These are phyloP conservation scores for Aspergillus olivimuriae DNA, from an alignment of 495 filamentous ascomycete species.

Conservation along the genomic window DNA sequence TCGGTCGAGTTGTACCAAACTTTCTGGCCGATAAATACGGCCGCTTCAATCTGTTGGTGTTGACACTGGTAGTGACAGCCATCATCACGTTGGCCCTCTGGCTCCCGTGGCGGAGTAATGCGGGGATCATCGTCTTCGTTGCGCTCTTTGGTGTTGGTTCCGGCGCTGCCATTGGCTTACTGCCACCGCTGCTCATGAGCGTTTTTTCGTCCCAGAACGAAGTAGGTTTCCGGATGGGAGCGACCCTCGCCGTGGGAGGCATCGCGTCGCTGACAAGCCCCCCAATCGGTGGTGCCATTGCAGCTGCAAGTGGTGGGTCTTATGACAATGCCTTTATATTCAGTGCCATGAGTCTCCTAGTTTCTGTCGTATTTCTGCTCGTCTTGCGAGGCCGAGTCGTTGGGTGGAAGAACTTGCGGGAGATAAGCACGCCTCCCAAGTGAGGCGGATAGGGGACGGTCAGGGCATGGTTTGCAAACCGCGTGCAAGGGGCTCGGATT, in stretches of 20 bases:
- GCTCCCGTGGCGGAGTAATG: background rate
- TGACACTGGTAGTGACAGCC: background rate
- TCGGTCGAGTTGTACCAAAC: background rate
- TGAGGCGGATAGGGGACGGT: too few species aligned
- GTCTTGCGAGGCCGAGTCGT: background rate
- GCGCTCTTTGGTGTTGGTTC: background rate
- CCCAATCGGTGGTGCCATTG: background rate
- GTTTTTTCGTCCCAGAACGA: background rate
- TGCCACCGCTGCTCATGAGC: background rate
- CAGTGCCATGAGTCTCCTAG: background rate
- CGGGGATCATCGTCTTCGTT: background rate
- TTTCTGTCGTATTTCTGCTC: background rate
- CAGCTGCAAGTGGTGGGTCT: background rate
- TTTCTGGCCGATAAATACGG: background rate
- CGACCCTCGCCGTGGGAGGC: background rate
- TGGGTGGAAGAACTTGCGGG: background rate
- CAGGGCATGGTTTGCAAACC: too few species aligned
- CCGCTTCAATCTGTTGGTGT: background rate
- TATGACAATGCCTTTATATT: background rate
- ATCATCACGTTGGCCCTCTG: background rate
- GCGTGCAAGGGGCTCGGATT: too few species aligned
- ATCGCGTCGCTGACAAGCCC: background rate
- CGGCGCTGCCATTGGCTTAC: background rate
- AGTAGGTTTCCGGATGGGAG: background rate
- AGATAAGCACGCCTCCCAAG: too few species aligned